Conservation (phyloP, 768 basidiomycete species). For the Hirschioporus abietinus region DNA sequence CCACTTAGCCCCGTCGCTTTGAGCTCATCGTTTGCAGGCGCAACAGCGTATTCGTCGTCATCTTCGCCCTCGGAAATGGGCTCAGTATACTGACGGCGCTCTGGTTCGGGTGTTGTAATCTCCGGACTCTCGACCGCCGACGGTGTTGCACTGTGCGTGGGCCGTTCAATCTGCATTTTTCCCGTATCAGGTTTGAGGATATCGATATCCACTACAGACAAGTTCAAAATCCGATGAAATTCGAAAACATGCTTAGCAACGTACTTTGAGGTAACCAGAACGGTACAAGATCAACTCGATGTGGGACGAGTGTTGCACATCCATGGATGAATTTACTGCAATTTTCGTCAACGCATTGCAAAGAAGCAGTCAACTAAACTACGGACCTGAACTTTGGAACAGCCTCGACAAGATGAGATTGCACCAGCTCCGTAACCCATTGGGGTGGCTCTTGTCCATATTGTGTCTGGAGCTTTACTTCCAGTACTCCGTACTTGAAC, state of each 20-base stretch:
- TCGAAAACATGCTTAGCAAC: not conserved
- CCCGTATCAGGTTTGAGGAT: constrained; percentile 91
- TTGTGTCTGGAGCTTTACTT: constrained; percentile 97
- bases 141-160: constrained; percentile 43
- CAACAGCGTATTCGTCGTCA: constrained; percentile 65
- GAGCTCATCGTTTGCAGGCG: constrained; percentile 76
- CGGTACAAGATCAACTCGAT: constrained; percentile 92
- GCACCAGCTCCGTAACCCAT: constrained; percentile 96
- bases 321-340: constrained; percentile 92
- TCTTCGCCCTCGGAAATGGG: constrained; percentile 95
- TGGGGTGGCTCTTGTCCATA: constrained; percentile 91
- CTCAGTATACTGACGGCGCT: constrained; percentile 56
- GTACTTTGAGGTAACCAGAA: constrained; percentile 97
- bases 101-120: constrained; percentile 28
- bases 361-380: not conserved
- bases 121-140: constrained; percentile 32
- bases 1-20: constrained; percentile 72
- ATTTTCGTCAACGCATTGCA: not conserved
- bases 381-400: constrained; percentile 93
- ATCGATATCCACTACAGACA: constrained; percentile 76
- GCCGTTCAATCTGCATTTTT: constrained; percentile 70
- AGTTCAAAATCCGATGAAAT: constrained; percentile 6
- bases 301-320: constrained; percentile 86
- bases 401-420: constrained; percentile 92
- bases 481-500: constrained; percentile 95